Evolutionary conservation across 1,139 yeast genomes (phyloP).

Genomic region (Yamadazyma aaseri): DNA sequence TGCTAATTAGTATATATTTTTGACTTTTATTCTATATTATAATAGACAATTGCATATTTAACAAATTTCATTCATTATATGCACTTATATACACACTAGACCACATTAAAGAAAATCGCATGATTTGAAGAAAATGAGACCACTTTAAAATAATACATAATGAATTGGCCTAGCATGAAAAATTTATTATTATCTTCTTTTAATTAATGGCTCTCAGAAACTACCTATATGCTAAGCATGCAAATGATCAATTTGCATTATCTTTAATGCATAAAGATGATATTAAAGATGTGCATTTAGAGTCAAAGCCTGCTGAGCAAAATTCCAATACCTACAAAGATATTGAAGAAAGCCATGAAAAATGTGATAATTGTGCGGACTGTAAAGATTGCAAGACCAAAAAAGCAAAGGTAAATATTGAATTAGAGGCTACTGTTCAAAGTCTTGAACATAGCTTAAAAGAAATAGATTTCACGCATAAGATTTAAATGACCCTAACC

Average conservation of each 20-base stretch:
- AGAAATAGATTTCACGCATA: conserved; percentile 11
- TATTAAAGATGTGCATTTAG: not conserved
- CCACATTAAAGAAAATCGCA: not conserved
- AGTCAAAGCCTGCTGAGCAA: not conserved
- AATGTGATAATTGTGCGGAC: conserved; percentile 28
- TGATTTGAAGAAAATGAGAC: not conserved
- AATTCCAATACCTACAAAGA: not conserved
- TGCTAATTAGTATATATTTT: too few species aligned
- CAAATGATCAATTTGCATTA: conserved; percentile 20
- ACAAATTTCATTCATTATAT: too few species aligned
- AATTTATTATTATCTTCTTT: too few species aligned
- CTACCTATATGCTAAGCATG: conserved; percentile 43
- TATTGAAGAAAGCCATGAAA: conserved; percentile 6
- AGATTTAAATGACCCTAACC: conserved; percentile 4
- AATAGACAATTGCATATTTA: too few species aligned
- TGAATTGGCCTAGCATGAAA: too few species aligned
- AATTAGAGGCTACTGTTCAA: conserved; percentile 1
- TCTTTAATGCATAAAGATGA: conserved; percentile 11
- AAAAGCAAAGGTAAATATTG: conserved; percentile 10
- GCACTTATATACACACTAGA: too few species aligned
- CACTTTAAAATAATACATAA: too few species aligned
- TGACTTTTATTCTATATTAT: too few species aligned
- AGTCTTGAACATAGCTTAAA: conserved; percentile 3
- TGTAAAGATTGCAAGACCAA: conserved; percentile 22
- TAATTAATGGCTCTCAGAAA: conserved; percentile 43